A percentile compares a stretch with the other conserved stretches of the same genome.
Conservation (phyloP, 768 basidiomycete genomes). For the Lactifluus hygrophoroides region DNA sequence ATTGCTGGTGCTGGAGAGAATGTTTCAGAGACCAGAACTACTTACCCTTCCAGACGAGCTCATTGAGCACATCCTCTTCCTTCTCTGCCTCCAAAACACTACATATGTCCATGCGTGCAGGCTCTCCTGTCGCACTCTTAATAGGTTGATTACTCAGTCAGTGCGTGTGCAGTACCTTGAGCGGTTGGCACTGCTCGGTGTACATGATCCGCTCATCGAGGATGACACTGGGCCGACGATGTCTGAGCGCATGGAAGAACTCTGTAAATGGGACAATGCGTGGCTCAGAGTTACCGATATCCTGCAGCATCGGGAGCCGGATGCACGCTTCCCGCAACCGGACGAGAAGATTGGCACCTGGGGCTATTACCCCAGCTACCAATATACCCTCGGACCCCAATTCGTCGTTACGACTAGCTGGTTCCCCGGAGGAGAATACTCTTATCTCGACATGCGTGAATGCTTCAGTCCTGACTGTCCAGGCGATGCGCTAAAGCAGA, state of each 20-base stretch:
- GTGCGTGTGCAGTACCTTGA: neutral
- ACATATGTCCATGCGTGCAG: neutral
- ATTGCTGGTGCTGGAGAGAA: no score
- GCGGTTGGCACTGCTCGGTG: neutral
- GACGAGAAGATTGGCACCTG: no score
- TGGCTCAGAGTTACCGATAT: neutral
- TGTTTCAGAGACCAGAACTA: neutral
- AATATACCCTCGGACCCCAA: neutral
- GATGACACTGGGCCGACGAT: neutral
- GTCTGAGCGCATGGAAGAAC: neutral
- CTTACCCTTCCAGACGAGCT: neutral
- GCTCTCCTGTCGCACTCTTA: neutral
- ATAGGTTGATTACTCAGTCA: neutral
- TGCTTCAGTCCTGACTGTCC: neutral
- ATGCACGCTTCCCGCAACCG: neutral
- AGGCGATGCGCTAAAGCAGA: neutral
- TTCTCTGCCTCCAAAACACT: neutral
- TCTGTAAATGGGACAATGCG: neutral
- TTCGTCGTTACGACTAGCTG: neutral
- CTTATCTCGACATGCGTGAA: neutral
- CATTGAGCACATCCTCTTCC: neutral
- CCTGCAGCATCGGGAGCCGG: neutral
- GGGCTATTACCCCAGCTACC: no score
- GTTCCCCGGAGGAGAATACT: neutral
- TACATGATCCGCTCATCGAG: neutral